A percentile compares a stretch with the other conserved stretches of the same genome.
phyloP scores from a whole-genome alignment of 2,329 filamentous ascomycete species.

The Alternaria solani region DNA sequence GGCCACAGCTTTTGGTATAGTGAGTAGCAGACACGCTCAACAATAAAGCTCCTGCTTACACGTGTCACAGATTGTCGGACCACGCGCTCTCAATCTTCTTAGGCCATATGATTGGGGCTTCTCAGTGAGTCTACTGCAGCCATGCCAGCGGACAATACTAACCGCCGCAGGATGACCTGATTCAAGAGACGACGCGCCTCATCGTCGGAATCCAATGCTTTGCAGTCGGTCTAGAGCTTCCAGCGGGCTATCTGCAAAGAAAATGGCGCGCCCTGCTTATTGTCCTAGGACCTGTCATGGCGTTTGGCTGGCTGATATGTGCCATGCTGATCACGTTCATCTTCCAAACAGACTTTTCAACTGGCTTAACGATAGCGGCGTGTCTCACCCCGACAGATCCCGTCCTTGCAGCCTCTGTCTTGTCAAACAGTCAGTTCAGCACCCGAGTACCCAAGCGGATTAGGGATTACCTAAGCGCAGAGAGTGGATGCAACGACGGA shows the following conservation, averaged over 20 bases:
- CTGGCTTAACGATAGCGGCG: slow-evolving; percentile 61
- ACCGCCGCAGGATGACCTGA: slow-evolving; percentile 46
- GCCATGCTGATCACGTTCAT: slow-evolving; percentile 57
- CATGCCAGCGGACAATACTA: not conserved
- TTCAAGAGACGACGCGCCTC: slow-evolving; percentile 55
- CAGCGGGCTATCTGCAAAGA: slow-evolving; percentile 57
- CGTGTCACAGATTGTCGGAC: slow-evolving; percentile 47
- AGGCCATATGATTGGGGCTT: slow-evolving; percentile 53
- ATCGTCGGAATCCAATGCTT: slow-evolving; percentile 57
- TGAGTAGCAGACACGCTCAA: not conserved
- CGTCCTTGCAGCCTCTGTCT: slow-evolving; percentile 62
- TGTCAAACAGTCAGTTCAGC: slow-evolving; percentile 63
- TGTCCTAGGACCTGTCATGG: slow-evolving; percentile 62
- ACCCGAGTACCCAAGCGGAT: slow-evolving; percentile 60
- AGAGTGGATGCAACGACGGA: slow-evolving; percentile 65
- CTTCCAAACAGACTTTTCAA: slow-evolving; percentile 56
- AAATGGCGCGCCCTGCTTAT: slow-evolving; percentile 62
- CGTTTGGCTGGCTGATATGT: slow-evolving; percentile 58
- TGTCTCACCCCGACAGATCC: slow-evolving; percentile 67
- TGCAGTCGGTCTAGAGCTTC: slow-evolving; percentile 50
- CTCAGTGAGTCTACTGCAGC: slow-evolving; percentile 13
- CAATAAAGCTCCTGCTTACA: not conserved
- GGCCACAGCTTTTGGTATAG: slow-evolving; percentile 56
- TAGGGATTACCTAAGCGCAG: slow-evolving; percentile 61
- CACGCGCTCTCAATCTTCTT: slow-evolving; percentile 51